Evolutionary conservation across 306 rosid genomes (phyloP), one percentile per base, ranked within the genome.

Genomic region (Cicer bijugum): DNA sequence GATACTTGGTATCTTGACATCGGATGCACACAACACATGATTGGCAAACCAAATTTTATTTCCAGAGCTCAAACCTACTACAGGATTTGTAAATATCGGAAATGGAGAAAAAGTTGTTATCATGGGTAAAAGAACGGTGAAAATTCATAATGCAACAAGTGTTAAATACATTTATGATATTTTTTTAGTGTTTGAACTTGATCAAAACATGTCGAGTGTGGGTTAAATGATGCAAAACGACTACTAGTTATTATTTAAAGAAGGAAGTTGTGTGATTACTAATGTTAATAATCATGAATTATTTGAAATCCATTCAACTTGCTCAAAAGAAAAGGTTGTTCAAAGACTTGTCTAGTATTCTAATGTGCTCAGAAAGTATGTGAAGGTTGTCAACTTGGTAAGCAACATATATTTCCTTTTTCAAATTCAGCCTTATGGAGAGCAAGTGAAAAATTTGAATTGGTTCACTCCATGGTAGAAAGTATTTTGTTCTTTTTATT

Each of bases 361-460:
- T 33, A 33, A 8, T 33, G 1, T 28, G 6, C 12, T 10, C n/a
- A 12, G 1, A 19, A 56, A 56, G 62, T 56, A 6, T 20, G 39
- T 19, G 62, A 8, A 56, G 62, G 35, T 28, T 59, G 9, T 12
- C 42, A 59, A 8, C 47, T 62, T 62, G 7, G 37, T 19, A 37
- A 7, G 6, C 6, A 4, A 11, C 3, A 35, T n/a, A 19, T 43
- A 38, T 37, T 61, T 7, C 8, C 12, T 61, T 61, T 61, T n/a
- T 23, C 20, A 2, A 61, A 4, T 38, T 38, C 28, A n/a, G 12
- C 67, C 2, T n/a, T 28, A 12, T n/a, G 23, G 47, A 38, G 12
- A 35, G 28, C 47, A 61, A 61, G 43, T 61, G 47, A 61, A 38
- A 61, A 61, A 17, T 52, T 64, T 64, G 4, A 40, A 9, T 8